These are phyloP conservation scores for Xylariales sp. DNA, from an alignment of 2,329 filamentous ascomycete species.

Conservation along the genomic window DNA sequence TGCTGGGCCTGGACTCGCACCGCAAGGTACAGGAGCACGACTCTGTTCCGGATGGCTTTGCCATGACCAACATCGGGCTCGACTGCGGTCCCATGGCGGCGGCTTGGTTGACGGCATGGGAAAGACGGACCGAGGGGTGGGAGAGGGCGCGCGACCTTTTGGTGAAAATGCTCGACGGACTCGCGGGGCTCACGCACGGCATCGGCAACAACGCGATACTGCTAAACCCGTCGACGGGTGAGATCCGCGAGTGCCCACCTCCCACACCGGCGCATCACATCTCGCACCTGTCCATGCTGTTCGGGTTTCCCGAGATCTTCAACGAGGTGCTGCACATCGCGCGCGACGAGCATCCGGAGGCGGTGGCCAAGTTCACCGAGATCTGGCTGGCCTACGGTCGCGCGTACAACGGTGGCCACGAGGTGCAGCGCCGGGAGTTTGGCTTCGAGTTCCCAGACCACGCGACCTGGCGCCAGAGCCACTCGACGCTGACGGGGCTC, in stretches of 20 bases:
- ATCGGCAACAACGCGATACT: constrained; percentile 52
- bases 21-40: constrained; percentile 49
- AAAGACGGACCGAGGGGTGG: constrained; percentile 49
- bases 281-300: constrained; percentile 55
- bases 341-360: constrained; percentile 36
- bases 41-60: constrained; percentile 21
- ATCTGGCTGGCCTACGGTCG: constrained; percentile 58
- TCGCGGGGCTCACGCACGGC: constrained; percentile 50
- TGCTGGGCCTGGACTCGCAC: constrained; percentile 48
- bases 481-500: constrained; percentile 55
- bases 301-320: constrained; percentile 54
- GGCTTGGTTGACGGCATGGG: constrained; percentile 57
- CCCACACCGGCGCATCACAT: constrained; percentile 45
- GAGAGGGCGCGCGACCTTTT: constrained; percentile 48
- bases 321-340: constrained; percentile 50
- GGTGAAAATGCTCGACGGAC: constrained; percentile 41
- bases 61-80: constrained; percentile 37
- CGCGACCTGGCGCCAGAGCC: constrained; percentile 49
- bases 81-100: constrained; percentile 56
- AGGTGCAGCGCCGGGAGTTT: constrained; percentile 49
- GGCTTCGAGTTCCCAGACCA: constrained; percentile 42
- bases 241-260: constrained; percentile 46
- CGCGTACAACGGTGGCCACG: constrained; percentile 46
- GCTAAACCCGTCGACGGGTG: constrained; percentile 42
- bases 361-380: constrained; percentile 47